Conservation (phyloP, 2,329 filamentous ascomycete genomes). For the Macroventuria anomochaeta region DNA sequence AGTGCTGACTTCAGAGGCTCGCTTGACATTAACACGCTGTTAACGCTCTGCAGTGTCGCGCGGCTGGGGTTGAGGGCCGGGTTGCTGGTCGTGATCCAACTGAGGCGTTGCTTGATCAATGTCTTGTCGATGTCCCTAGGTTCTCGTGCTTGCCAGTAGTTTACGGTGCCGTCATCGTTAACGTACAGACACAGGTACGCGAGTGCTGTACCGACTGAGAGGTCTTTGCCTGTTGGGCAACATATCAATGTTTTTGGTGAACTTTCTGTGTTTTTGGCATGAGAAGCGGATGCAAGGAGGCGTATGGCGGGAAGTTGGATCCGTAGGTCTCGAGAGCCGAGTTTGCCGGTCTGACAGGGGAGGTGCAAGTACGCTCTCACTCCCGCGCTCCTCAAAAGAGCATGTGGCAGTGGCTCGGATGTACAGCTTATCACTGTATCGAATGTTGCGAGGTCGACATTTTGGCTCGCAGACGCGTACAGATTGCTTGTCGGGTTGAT, state of each 20-base stretch:
- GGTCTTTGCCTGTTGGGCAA: conserved; percentile 79
- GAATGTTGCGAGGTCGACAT: conserved; percentile 47
- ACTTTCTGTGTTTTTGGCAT: not conserved
- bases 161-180: conserved; percentile 63
- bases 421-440: conserved; percentile 55
- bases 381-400: conserved; percentile 17
- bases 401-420: conserved; percentile 46
- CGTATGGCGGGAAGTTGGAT: conserved; percentile 69
- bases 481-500: conserved; percentile 52
- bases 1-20: conserved; percentile 3
- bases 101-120: conserved; percentile 76
- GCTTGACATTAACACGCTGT: conserved; percentile 79
- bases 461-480: conserved; percentile 49
- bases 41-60: conserved; percentile 87
- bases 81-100: conserved; percentile 80
- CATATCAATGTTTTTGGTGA: conserved; percentile 56
- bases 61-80: conserved; percentile 84
- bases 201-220: conserved; percentile 79
- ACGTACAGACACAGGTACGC: conserved; percentile 77
- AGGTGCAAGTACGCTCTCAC: conserved; percentile 62
- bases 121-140: conserved; percentile 67
- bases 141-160: conserved; percentile 2
- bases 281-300: conserved; percentile 54
- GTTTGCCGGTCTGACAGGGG: conserved; percentile 73
- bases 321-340: conserved; percentile 83